These are phyloP conservation scores for Ampelomyces quisqualis DNA, from an alignment of 2,329 filamentous ascomycete genomes.

Conservation along the genomic window DNA sequence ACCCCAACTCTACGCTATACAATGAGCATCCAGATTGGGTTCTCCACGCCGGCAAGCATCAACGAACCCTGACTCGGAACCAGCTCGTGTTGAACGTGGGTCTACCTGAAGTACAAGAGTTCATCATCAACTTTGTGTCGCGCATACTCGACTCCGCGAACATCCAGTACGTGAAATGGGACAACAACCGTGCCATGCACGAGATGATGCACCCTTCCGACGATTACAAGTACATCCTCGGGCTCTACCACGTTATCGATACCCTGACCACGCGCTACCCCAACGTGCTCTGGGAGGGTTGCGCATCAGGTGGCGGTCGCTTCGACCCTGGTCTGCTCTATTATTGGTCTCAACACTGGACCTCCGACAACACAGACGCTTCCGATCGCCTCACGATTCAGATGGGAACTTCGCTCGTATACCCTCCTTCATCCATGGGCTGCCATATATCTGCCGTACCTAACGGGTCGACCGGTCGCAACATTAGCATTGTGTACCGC, in stretches of 20 bases:
- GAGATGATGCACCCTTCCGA: conserved; percentile 57
- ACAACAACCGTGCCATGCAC: conserved; percentile 66
- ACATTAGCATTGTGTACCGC: conserved; percentile 60
- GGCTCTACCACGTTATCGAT: conserved; percentile 63
- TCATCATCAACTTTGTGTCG: conserved; percentile 59
- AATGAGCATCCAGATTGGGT: conserved; percentile 65
- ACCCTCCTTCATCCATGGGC: conserved; percentile 64
- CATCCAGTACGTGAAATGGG: conserved; percentile 67
- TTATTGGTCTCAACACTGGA: conserved; percentile 67
- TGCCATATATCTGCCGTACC: conserved; percentile 65
- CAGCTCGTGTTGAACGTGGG: conserved; percentile 65
- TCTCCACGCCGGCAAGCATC: conserved; percentile 58
- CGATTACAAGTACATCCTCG: conserved; percentile 62
- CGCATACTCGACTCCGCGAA: conserved; percentile 56
- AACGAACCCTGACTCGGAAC: conserved; percentile 57
- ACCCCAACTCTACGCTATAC: conserved; percentile 62
- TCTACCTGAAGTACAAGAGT: conserved; percentile 63
- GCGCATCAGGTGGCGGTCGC: conserved; percentile 64
- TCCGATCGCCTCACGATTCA: conserved; percentile 63
- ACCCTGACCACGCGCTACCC: conserved; percentile 61
- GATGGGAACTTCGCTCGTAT: conserved; percentile 63
- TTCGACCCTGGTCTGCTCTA: conserved; percentile 65
- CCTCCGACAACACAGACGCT: conserved; percentile 65
- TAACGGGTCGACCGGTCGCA: conserved; percentile 59
- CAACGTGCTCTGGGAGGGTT: conserved; percentile 65